A percentile compares a stretch with the other conserved stretches of the same genome.
Conservation (phyloP, 441 rosid genomes). For the Gossypium schwendimanii region DNA sequence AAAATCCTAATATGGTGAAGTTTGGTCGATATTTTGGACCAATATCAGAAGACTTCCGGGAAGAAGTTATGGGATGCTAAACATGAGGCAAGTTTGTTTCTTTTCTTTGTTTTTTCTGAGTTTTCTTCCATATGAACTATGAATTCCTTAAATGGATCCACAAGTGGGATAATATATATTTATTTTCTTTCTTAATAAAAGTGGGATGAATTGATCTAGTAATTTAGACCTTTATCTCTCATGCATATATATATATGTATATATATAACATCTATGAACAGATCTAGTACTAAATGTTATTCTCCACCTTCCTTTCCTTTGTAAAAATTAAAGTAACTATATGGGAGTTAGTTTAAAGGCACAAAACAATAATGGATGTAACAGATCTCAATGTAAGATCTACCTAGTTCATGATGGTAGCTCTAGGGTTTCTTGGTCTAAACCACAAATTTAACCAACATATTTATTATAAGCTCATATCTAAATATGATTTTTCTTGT, state of each 20-base stretch:
- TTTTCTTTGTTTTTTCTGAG: constrained; percentile 5
- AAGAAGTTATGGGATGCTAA: constrained; percentile 86
- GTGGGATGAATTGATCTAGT: constrained; percentile 19
- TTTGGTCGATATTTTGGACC: constrained; percentile 63
- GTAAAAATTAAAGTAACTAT: constrained; percentile 3
- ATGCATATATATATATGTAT: background rate
- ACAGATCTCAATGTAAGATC: constrained; percentile 3
- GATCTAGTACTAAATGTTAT: constrained; percentile 42
- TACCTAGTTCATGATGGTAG: constrained; percentile 5
- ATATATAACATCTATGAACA: constrained; percentile 35
- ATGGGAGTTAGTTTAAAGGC: background rate
- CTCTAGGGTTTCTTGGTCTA: constrained; percentile 10
- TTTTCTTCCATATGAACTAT: constrained; percentile 11
- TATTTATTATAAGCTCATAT: background rate
- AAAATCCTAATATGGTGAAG: constrained; percentile 21
- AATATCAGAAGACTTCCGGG: constrained; percentile 66
- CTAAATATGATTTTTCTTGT: constrained; percentile 1
- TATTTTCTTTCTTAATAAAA: background rate
- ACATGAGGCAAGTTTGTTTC: constrained; percentile 59
- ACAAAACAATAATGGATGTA: constrained; percentile 10
- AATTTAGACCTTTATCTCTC: background rate
- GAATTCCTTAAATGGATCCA: constrained; percentile 57
- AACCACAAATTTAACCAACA: constrained; percentile 9
- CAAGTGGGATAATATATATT: background rate
- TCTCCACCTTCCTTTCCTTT: constrained; percentile 31